These are phyloP conservation scores for Monosporozyma aquatica DNA, from an alignment of 805 yeast species.

Conservation along the genomic window DNA sequence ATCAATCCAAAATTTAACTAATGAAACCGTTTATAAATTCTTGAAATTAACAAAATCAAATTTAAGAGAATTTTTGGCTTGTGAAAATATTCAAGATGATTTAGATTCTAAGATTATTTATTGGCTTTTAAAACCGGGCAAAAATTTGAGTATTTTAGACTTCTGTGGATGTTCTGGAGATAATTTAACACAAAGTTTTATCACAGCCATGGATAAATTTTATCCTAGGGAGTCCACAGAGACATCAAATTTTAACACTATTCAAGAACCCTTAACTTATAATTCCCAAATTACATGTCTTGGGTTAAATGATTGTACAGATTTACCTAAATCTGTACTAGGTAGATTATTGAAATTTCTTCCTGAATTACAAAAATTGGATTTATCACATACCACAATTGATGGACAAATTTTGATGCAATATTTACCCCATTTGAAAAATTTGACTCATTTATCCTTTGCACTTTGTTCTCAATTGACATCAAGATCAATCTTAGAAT, in stretches of 20 bases:
- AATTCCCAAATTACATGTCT: conserved; percentile 34
- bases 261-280: conserved; percentile 19
- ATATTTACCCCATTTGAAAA: conserved; percentile 44
- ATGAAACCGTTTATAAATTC: conserved; percentile 57
- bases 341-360: conserved; percentile 38
- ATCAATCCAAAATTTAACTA: conserved; percentile 85
- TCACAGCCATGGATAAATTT: conserved; percentile 25
- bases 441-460: conserved; percentile 65
- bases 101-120: conserved; percentile 42
- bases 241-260: conserved; percentile 7
- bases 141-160: conserved; percentile 58
- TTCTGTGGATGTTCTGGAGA: conserved; percentile 80
- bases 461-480: conserved; percentile 59
- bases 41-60: conserved; percentile 51
- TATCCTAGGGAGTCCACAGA: too few species aligned
- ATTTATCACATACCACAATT: conserved; percentile 72
- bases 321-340: conserved; percentile 51
- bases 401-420: conserved; percentile 50
- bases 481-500: conserved; percentile 60
- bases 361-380: conserved; percentile 59
- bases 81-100: conserved; percentile 81
- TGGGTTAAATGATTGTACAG: conserved; percentile 84
- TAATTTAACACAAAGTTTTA: conserved; percentile 51
- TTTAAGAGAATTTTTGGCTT: conserved; percentile 68
- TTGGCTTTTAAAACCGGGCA: conserved; percentile 25